These are phyloP conservation scores for Trypanosoma avium DNA, from an alignment of 208 protist species.

Conservation along the genomic window DNA sequence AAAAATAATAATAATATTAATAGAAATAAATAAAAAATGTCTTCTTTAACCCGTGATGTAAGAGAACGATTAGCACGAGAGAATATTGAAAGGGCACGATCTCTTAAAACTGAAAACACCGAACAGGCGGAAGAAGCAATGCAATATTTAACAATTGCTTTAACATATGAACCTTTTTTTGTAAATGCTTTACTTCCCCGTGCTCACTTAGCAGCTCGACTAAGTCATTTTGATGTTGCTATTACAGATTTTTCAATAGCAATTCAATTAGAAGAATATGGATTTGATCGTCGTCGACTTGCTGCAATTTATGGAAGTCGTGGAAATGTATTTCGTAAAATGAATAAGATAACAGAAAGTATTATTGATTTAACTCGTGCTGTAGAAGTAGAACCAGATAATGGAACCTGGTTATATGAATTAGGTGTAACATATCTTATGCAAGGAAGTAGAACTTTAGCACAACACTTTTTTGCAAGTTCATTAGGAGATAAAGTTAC, in stretches of 20 bases:
- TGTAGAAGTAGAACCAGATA: slow-evolving; percentile 76
- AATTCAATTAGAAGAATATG: slow-evolving; percentile 69
- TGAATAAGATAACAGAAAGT: slow-evolving; percentile 48
- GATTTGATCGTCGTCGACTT: slow-evolving; percentile 44
- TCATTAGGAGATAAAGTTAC: slow-evolving; percentile 52
- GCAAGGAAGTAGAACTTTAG: slow-evolving; percentile 36
- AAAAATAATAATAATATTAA: no score
- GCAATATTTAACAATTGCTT: slow-evolving; percentile 34
- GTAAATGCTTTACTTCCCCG: slow-evolving; percentile 49
- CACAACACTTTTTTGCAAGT: slow-evolving; percentile 44
- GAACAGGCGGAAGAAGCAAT: slow-evolving; percentile 42
- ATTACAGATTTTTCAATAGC: slow-evolving; percentile 63
- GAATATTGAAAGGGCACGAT: slow-evolving; percentile 48
- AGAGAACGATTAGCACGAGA: slow-evolving; percentile 35
- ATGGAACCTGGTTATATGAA: slow-evolving; percentile 83
- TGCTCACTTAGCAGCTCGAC: slow-evolving; percentile 34
- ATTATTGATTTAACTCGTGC: slow-evolving; percentile 71
- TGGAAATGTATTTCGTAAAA: slow-evolving; percentile 44
- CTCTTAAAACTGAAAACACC: slow-evolving; percentile 35
- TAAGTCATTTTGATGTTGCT: slow-evolving; percentile 39
- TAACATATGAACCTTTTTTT: slow-evolving; percentile 53
- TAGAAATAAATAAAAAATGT: background rate
- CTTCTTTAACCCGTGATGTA: slow-evolving; percentile 1
- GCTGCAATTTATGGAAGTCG: slow-evolving; percentile 63
- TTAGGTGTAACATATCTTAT: slow-evolving; percentile 53